Percentiles rank a stretch among this genome's conserved stretches.
phyloP scores from a whole-genome alignment of 768 basidiomycete species.

The Agaricus sinodeliciosus region DNA sequence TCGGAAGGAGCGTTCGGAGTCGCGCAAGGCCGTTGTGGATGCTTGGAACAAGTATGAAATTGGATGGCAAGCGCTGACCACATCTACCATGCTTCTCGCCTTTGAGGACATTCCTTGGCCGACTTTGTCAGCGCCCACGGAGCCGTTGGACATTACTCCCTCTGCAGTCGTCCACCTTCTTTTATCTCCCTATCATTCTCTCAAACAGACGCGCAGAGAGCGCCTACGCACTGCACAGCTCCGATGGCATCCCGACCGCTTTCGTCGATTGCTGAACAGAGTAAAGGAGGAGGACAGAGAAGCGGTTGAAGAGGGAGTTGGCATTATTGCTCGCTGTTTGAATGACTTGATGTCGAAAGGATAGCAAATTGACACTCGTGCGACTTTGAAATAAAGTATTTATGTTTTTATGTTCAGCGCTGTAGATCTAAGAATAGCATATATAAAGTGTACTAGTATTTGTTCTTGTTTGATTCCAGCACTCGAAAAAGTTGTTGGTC shows the following conservation, averaged over 20 bases:
- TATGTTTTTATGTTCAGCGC: no score
- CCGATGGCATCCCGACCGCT: slow-evolving; percentile 80
- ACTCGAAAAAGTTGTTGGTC: background rate
- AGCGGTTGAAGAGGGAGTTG: slow-evolving; percentile 55
- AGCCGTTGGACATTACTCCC: slow-evolving; percentile 43
- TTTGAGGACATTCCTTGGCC: slow-evolving; percentile 77
- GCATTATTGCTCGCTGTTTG: slow-evolving; percentile 57
- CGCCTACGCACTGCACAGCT: slow-evolving; percentile 60
- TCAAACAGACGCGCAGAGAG: slow-evolving; percentile 51
- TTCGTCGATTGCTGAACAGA: slow-evolving; percentile 47
- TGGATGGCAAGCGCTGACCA: slow-evolving; percentile 49
- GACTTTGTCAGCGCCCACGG: slow-evolving; percentile 32
- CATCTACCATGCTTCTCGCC: slow-evolving; percentile 38
- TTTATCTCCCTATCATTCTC: slow-evolving; percentile 59
- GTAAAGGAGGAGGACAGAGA: slow-evolving; percentile 46
- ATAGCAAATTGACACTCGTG: slow-evolving; percentile 10
- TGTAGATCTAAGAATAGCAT: background rate
- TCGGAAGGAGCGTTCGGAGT: slow-evolving; percentile 31
- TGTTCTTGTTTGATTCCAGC: slow-evolving; percentile 4
- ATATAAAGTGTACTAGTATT: background rate
- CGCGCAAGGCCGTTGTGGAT: slow-evolving; percentile 39
- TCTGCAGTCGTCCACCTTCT: slow-evolving; percentile 55
- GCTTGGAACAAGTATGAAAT: slow-evolving; percentile 63
- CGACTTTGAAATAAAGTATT: no score
- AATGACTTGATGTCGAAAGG: slow-evolving; percentile 55